phyloP scores from a whole-genome alignment of 352 stramenopile species.

The Aphanomyces stellatus region DNA sequence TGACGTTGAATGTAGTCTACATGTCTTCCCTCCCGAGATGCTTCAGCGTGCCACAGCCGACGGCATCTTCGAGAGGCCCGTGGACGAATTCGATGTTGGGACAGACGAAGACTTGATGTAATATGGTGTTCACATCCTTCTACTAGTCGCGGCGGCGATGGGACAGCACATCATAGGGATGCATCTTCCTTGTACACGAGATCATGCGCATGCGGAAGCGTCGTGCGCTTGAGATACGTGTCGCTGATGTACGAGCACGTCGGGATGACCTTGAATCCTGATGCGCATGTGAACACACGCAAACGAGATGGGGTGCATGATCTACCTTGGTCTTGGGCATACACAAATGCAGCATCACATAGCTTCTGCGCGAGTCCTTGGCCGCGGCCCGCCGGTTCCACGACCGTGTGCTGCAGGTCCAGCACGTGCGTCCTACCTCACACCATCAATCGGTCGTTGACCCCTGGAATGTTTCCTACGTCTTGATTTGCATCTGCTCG shows the following conservation, averaged over 20 bases:
- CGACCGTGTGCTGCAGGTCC: constrained; percentile 10
- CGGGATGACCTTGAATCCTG: constrained; percentile 10
- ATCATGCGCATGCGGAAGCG: neutral
- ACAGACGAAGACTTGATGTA: constrained; percentile 17
- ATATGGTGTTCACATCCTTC: neutral
- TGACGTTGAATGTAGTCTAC: constrained; percentile 2
- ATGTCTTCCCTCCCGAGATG: neutral
- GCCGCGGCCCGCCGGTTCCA: neutral
- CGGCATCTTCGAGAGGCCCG: neutral
- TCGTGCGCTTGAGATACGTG: constrained; percentile 5
- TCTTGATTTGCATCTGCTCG: too few species aligned
- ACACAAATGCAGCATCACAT: constrained; percentile 9
- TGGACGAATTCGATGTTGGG: constrained; percentile 3
- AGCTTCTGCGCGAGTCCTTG: constrained; percentile 5
- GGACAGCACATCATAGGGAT: neutral
- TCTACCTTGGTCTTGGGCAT: constrained; percentile 5
- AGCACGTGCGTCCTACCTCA: neutral
- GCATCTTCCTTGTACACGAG: constrained; percentile 1
- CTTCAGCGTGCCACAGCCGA: neutral
- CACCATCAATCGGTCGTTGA: too few species aligned
- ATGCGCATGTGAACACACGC: neutral
- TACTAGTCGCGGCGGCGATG: too few species aligned
- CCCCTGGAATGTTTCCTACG: too few species aligned
- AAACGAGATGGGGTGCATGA: neutral
- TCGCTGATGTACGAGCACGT: constrained; percentile 15